phyloP scores from a whole-genome alignment of 768 basidiomycete genomes.

The Boletus fagicola region DNA sequence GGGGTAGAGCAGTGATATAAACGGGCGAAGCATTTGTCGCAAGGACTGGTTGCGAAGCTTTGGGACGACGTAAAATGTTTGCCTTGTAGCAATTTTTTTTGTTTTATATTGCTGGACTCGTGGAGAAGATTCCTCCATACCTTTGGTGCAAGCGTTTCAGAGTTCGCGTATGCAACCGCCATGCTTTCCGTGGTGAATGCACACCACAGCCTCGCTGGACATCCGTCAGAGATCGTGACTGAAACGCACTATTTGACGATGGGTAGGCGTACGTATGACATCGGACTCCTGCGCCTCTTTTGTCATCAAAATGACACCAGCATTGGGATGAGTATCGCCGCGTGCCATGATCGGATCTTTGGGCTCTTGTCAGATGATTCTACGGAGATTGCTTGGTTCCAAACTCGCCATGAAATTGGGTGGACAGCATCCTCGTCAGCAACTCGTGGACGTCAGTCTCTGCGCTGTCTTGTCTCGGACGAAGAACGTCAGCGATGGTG shows the following conservation, averaged over 20 bases:
- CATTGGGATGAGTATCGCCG: slow-evolving; percentile 49
- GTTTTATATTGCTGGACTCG: neutral
- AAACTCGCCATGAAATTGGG: slow-evolving; percentile 53
- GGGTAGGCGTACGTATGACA: slow-evolving; percentile 27
- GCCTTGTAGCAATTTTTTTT: slow-evolving; percentile 27
- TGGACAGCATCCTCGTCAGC: slow-evolving; percentile 43
- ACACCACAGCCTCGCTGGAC: slow-evolving; percentile 71
- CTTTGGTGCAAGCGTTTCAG: slow-evolving; percentile 52
- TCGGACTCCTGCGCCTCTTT: slow-evolving; percentile 38
- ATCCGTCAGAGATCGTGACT: neutral
- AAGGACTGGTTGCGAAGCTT: slow-evolving; percentile 2
- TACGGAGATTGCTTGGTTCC: neutral
- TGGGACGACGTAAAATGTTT: slow-evolving; percentile 33
- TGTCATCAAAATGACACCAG: slow-evolving; percentile 63
- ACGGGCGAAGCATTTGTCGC: slow-evolving; percentile 38
- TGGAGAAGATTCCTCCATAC: slow-evolving; percentile 34
- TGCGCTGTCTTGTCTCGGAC: slow-evolving; percentile 10
- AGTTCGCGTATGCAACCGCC: slow-evolving; percentile 71
- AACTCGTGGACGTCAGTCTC: slow-evolving; percentile 57
- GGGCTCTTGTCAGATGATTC: slow-evolving; percentile 1
- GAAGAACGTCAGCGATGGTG: slow-evolving; percentile 48
- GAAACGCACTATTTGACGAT: neutral
- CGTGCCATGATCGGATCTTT: slow-evolving; percentile 38
- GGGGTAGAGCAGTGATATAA: slow-evolving; percentile 56
- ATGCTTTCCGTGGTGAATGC: slow-evolving; percentile 82